These are phyloP conservation scores for Setomelanomma holmii DNA, from an alignment of 2,329 filamentous ascomycete species.

Conservation along the genomic window DNA sequence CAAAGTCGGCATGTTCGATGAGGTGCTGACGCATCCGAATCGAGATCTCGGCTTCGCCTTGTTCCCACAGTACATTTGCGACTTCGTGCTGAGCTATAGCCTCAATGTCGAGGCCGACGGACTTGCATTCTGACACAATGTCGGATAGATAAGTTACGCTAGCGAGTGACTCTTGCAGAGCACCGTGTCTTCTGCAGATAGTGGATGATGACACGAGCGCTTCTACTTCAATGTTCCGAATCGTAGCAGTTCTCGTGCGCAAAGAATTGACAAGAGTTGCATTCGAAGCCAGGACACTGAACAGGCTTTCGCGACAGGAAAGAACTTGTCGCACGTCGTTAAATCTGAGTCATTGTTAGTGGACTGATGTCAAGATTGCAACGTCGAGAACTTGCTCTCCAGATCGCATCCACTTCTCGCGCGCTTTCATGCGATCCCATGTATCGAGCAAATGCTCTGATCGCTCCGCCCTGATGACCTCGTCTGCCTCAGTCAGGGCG, in stretches of 20 bases:
- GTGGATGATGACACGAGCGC: constrained; percentile 77
- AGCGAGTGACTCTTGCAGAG: constrained; percentile 85
- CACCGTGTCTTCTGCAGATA: constrained; percentile 80
- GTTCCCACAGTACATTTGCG: constrained; percentile 91
- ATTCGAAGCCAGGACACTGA: constrained; percentile 79
- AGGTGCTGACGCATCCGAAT: constrained; percentile 87
- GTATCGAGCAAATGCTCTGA: constrained; percentile 66
- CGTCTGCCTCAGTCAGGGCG: constrained; percentile 80
- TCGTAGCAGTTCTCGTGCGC: constrained; percentile 67
- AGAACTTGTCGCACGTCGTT: constrained; percentile 81
- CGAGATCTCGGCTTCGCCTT: constrained; percentile 86
- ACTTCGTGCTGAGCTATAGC: constrained; percentile 80
- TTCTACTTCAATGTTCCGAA: constrained; percentile 75
- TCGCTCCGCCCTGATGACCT: constrained; percentile 70
- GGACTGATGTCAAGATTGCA: neutral
- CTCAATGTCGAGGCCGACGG: constrained; percentile 77
- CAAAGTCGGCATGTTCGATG: constrained; percentile 38
- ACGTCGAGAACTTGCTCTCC: constrained; percentile 67
- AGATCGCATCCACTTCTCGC: constrained; percentile 81
- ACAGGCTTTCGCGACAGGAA: constrained; percentile 81
- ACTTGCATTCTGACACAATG: constrained; percentile 72
- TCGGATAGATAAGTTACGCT: constrained; percentile 83
- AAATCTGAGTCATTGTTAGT: constrained; percentile 60
- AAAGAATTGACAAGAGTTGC: constrained; percentile 67
- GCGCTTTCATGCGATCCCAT: constrained; percentile 68